Base-by-base conservation (phyloP, 2,329 filamentous ascomycete species). In the Leptoxyphium fumago region DNA sequence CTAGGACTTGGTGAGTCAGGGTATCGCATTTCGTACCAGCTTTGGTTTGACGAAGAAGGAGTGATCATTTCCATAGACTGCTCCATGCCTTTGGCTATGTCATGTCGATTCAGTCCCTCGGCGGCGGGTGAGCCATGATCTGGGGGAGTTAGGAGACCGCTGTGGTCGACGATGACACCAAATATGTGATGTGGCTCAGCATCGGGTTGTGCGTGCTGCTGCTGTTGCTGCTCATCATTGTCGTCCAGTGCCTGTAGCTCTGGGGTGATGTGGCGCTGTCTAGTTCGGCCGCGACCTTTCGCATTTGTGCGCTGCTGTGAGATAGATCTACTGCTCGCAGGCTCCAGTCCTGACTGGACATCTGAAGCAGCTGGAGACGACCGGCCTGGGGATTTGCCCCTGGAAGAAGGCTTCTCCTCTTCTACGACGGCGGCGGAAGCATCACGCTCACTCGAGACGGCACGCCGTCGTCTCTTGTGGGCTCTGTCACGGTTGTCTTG, bases 401-500 rank as follows among this genome's bases (percentile, higher is more conserved):
- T 4, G 43, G 43, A n/a, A 47, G 38, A 9, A 44, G 13, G 8
- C 39, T 34, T 10, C 38, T 36, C 10, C 44, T 41, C 30, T 30
- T 48, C 13, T 41, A 41, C 18, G 45, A 29, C 1, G 47, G n/a
- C 10, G 40, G 41, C 10, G 46, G 21, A 2, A 40, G 29, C n/a
- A 21, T 48, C 26, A 46, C 42, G 8, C 40, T 46, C 0, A 38
- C 7, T n/a, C 41, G 38, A 11, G 47, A 34, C 32, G 9, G 15
- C 32, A 4, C 32, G 32, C 32, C 32, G 32, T 5, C 32, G 32
- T 9, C 21, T 43, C 44, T 21, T 42, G 2, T 30, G 44, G 38
- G 44, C 40, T 46, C 47, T 48, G 36, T 32, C 34, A 40, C 38
- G 47, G 41, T 36, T 44, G 39, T 21, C 42, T 43, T 26, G 45